Evolutionary conservation across 495 filamentous ascomycete species (phyloP).

Genomic region (Saxophila tyrrhenica): DNA sequence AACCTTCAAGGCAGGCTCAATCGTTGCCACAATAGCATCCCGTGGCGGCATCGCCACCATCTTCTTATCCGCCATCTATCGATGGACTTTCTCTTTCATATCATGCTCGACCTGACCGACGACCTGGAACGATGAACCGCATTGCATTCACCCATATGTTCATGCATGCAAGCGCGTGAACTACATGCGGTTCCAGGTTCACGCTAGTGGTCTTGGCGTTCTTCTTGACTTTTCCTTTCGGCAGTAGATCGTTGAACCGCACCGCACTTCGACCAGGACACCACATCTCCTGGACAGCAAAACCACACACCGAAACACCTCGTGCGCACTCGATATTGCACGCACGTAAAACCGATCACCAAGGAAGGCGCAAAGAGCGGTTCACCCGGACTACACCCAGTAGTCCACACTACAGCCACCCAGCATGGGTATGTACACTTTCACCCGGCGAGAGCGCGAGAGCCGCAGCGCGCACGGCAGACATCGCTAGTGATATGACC

Average conservation of each 20-base stretch:
- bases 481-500: slow-evolving; percentile 1
- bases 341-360: slow-evolving; percentile 1
- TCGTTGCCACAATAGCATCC: slow-evolving; percentile 2
- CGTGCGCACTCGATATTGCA: background rate
- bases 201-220: no score
- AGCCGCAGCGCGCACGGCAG: background rate
- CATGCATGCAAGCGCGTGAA: no score
- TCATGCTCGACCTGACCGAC: background rate
- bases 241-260: no score
- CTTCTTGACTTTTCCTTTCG: no score
- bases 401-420: slow-evolving; percentile 2
- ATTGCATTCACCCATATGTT: no score
- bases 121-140: background rate
- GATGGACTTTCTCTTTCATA: background rate
- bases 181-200: no score
- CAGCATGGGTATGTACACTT: slow-evolving; percentile 4
- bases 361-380: background rate
- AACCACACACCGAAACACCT: background rate
- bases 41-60: background rate
- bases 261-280: no score
- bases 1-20: slow-evolving; percentile 13
- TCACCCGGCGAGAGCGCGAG: background rate
- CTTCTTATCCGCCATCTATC: background rate
- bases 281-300: no score
- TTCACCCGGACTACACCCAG: background rate